Conservation (phyloP, 2,329 filamentous ascomycete genomes). For the Tolypocladium guangdongense region DNA sequence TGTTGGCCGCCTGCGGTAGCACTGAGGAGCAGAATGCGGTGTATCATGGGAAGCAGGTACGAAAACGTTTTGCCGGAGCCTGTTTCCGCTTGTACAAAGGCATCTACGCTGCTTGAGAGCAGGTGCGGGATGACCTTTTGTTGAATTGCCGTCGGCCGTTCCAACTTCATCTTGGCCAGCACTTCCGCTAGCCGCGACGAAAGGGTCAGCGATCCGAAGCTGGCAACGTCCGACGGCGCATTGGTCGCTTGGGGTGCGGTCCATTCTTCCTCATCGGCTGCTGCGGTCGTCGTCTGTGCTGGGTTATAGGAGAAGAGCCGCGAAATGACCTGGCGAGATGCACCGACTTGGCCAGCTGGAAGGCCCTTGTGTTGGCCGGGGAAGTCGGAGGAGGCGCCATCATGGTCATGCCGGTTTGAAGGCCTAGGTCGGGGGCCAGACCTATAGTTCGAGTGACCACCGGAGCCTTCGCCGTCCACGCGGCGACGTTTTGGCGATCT, state of each 20-base stretch:
- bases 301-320: conserved; percentile 91
- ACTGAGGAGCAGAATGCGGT: conserved; percentile 73
- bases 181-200: conserved; percentile 73
- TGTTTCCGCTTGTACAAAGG: conserved; percentile 93
- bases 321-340: conserved; percentile 59
- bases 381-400: conserved; percentile 7
- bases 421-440: background rate
- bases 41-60: conserved; percentile 87
- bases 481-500: conserved; percentile 36
- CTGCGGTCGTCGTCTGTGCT: conserved; percentile 50
- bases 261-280: conserved; percentile 38
- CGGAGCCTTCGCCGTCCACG: conserved; percentile 16
- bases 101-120: conserved; percentile 71
- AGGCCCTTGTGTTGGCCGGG: conserved; percentile 10
- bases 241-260: conserved; percentile 67
- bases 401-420: background rate
- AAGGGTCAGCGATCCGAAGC: conserved; percentile 76
- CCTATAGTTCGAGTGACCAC: conserved; percentile 1
- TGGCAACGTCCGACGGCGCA: conserved; percentile 75
- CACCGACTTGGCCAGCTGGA: conserved; percentile 11
- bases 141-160: conserved; percentile 89
- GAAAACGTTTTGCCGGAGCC: conserved; percentile 95
- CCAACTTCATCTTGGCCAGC: conserved; percentile 76
- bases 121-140: conserved; percentile 77
- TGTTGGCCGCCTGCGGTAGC: conserved; percentile 37